Conservation (phyloP, 768 basidiomycete species). For the Pleurotus eryngii region DNA sequence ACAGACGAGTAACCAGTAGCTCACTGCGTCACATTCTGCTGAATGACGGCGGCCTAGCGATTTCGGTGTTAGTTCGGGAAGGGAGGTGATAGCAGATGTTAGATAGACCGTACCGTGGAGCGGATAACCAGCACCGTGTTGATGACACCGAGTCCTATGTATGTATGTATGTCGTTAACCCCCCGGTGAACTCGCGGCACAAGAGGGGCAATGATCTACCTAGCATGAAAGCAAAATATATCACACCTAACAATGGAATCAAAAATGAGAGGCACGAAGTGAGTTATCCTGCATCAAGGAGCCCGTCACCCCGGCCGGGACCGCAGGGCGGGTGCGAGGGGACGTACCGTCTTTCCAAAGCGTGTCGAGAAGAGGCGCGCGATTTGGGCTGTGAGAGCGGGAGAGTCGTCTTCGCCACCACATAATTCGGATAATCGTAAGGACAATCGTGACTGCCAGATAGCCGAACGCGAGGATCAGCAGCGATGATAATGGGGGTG, state of each 20-base stretch:
- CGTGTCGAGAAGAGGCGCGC: slow-evolving; percentile 2
- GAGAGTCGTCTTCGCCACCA: slow-evolving; percentile 1
- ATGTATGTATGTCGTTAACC: neutral
- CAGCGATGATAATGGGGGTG: neutral
- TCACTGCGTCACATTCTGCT: slow-evolving; percentile 1
- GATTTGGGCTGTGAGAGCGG: neutral
- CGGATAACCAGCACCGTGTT: neutral
- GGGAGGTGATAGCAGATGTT: no score
- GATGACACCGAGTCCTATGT: neutral
- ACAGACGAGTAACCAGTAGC: neutral
- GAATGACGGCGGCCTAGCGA: neutral
- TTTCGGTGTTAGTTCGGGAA: no score
- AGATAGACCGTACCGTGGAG: neutral
- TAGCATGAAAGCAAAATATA: slow-evolving; percentile 5
- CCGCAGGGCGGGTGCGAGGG: no score
- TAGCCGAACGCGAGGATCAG: neutral
- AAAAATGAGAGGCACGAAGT: no score
- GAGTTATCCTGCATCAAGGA: no score
- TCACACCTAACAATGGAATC: neutral
- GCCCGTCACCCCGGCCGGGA: no score
- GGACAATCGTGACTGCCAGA: neutral
- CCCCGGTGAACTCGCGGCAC: neutral
- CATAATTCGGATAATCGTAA: neutral
- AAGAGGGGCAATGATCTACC: neutral
- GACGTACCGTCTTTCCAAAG: slow-evolving; percentile 3